Evolutionary conservation across 2,329 filamentous ascomycete genomes (phyloP), one percentile per base, ranked within the genome.

Genomic region (Bipolaris victoriae): DNA sequence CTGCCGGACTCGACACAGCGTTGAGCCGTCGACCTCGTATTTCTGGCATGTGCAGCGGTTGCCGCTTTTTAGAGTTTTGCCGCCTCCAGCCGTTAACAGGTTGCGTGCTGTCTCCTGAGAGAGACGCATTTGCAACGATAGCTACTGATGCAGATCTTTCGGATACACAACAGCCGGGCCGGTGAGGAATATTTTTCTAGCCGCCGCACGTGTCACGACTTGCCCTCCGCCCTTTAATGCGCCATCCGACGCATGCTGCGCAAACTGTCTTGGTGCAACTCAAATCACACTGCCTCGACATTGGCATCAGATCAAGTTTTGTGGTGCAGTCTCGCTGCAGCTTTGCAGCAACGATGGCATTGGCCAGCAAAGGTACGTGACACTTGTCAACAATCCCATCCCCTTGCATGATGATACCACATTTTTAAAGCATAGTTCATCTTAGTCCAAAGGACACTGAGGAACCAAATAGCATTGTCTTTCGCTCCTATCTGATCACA

Each of bases 361-460:
- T 26, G 33, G 15, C 31, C 26, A 54, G 5, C 43, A 46, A 54
- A 68, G 68, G 72, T 74, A 74, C 37, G 70, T 70, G 49, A 9
- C 24, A 45, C 16, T 60, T 49, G 50, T 46, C 49, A 49, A 22
- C 36, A 22, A 45, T 55, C 39, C 41, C 49, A 35, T 16, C 26
- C 45, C 53, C 49, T 52, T 69, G 61, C 52, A 64, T 77, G 75
- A 78, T 78, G 73, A 77, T 73, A 67, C 57, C 64, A 65, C 61
- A 69, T 65, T 69, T 73, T 73, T 55, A 60, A 77, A 73, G 76
- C 75, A 78, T 78, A 77, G 75, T 78, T 78, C 76, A 78, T 68
- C 76, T 75, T 73, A 78, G 72, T 72, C 68, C 68, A 62, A 44
- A 56, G 71, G 67, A 66, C 68, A 61, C 64, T 78, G 76, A 70